Percentiles rank a stretch among this genome's conserved stretches.
phyloP scores from a whole-genome alignment of 2,329 filamentous ascomycete genomes.

The Fusarium hostae region DNA sequence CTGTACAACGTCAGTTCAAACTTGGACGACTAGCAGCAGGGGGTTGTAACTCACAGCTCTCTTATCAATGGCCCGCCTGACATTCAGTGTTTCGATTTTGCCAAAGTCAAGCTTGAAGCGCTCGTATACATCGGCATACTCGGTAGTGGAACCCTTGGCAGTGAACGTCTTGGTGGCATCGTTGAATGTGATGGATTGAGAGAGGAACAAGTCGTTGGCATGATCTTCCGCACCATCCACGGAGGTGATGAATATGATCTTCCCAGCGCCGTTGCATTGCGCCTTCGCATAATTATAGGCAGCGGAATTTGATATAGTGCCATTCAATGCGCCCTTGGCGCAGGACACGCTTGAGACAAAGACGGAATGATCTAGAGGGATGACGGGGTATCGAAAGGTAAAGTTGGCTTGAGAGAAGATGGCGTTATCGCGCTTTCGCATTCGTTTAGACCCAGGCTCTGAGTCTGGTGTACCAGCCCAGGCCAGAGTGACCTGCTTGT shows the following conservation, averaged over 20 bases:
- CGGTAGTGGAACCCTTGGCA: not conserved
- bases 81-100: not conserved
- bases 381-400: conserved; percentile 11
- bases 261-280: not conserved
- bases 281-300: conserved; percentile 20
- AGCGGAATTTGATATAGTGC: not conserved
- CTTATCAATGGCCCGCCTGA: conserved; percentile 17
- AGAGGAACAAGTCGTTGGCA: conserved; percentile 14
- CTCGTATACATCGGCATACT: not conserved
- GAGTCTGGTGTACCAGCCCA: conserved; percentile 19
- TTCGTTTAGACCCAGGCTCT: not conserved
- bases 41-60: conserved; percentile 12
- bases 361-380: conserved; percentile 20
- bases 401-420: conserved; percentile 25
- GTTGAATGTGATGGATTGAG: not conserved
- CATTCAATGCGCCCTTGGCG: not conserved
- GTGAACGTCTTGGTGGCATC: conserved; percentile 10
- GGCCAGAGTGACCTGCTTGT: not conserved
- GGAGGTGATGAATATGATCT: conserved; percentile 20
- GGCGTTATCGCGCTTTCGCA: conserved; percentile 19
- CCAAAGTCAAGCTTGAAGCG: conserved; percentile 8
- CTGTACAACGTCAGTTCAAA: not conserved
- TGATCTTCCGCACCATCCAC: conserved; percentile 22
- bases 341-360: conserved; percentile 7
- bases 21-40: fast-evolving